Evolutionary conservation across 164 flowering plant species (phyloP).

Genomic region (Akebia trifoliata): DNA sequence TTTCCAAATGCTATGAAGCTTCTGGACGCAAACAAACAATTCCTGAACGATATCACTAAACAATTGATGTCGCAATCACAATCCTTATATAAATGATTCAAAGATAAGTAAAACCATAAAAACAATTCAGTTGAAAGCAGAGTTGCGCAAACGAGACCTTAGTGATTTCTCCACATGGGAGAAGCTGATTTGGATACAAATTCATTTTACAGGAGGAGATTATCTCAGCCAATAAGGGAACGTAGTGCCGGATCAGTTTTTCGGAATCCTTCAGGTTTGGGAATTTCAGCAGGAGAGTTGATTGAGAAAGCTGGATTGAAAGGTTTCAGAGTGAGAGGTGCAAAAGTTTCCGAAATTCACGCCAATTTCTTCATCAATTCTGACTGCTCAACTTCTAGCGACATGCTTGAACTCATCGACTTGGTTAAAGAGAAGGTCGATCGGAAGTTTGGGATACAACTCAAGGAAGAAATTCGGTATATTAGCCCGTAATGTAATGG

Average conservation of each 20-base stretch:
- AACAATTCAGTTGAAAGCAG: too few species aligned
- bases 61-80: too few species aligned
- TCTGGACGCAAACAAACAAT: too few species aligned
- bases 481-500: constrained; percentile 13
- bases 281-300: constrained; percentile 39
- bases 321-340: constrained; percentile 35
- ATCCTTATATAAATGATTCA: too few species aligned
- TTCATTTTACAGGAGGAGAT: constrained; percentile 25
- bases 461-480: constrained; percentile 27
- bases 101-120: too few species aligned
- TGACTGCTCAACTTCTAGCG: constrained; percentile 33
- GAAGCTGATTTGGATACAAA: background rate
- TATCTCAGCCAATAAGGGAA: constrained; percentile 33
- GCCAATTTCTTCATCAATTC: constrained; percentile 28
- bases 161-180: background rate
- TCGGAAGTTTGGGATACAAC: constrained; percentile 12
- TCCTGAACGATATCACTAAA: too few species aligned
- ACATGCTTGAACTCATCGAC: constrained; percentile 39
- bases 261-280: constrained; percentile 30
- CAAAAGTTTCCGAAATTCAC: constrained; percentile 30
- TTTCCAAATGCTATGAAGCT: too few species aligned
- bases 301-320: constrained; percentile 48
- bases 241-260: constrained; percentile 47
- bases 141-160: too few species aligned
- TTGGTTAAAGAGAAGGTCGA: constrained; percentile 24